A percentile compares a stretch with the other conserved stretches of the same genome.
Conservation (phyloP, 31 red algal genomes). For the Odonthalia washingtoniensis region DNA sequence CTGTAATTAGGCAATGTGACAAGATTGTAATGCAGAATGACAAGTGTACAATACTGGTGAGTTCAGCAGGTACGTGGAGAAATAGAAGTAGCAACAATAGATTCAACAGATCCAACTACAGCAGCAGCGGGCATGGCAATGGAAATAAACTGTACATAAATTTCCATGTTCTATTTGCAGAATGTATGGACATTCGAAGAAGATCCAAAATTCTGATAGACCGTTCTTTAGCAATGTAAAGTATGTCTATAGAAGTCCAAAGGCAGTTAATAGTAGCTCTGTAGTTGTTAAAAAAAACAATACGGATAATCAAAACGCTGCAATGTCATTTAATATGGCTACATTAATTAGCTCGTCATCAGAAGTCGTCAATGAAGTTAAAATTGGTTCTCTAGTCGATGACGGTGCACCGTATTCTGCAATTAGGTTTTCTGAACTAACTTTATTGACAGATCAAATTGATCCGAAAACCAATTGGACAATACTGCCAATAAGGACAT, state of each 20-base stretch:
- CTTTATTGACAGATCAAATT: not conserved
- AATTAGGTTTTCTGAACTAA: not conserved
- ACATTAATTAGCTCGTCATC: not conserved
- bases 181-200: not conserved
- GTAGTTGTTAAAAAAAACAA: no score
- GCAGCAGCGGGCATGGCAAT: not conserved
- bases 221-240: not conserved
- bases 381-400: slow-evolving; percentile 1
- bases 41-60: no score
- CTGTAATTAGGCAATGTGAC: not conserved
- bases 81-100: not conserved
- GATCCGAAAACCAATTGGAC: not conserved
- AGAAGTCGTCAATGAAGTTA: not conserved
- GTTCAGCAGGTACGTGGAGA: not conserved
- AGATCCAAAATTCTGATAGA: not conserved
- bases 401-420: slow-evolving; percentile 18
- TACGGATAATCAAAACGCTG: not conserved
- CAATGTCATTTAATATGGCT: not conserved
- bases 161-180: not conserved
- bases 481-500: not conserved
- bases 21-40: no score
- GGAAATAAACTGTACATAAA: not conserved
- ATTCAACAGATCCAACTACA: not conserved
- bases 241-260: not conserved
- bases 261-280: no score